These are phyloP conservation scores for Pichia sp. DNA, from an alignment of 1,139 yeast genomes.

Conservation along the genomic window DNA sequence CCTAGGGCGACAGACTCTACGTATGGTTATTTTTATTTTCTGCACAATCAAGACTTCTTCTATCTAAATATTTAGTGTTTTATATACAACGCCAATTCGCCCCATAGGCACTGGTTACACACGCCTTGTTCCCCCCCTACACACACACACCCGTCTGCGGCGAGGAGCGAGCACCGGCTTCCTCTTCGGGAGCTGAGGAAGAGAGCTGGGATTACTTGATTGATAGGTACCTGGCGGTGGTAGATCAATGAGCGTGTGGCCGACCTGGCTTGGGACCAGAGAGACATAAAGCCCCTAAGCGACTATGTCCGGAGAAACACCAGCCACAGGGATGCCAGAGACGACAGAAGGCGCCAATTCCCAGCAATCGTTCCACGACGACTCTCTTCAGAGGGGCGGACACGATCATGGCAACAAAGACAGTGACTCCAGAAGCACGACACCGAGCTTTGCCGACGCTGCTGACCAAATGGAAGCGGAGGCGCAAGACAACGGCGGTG, in stretches of 20 bases:
- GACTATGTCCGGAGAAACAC: not conserved
- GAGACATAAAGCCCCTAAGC: not conserved
- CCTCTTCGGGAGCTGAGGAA: not conserved
- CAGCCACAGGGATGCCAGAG: not conserved
- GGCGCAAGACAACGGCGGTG: not conserved
- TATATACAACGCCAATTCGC: no score
- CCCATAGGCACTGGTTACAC: not conserved
- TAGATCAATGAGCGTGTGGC: no score
- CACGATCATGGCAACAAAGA: not conserved
- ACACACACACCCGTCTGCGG: not conserved
- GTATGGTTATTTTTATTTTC: not conserved
- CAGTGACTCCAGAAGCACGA: not conserved
- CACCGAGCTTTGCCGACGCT: constrained; percentile 3
- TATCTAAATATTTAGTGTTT: not conserved
- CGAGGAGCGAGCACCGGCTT: not conserved
- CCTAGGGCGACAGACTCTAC: not conserved
- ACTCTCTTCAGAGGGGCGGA: not conserved
- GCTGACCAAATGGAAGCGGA: not conserved
- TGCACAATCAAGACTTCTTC: not conserved
- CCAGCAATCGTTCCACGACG: not conserved
- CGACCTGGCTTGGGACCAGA: not conserved
- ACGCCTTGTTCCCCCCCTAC: not conserved
- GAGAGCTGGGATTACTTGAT: not conserved
- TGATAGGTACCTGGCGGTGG: no score
- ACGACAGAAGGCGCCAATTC: not conserved